Percentiles rank a stretch among this genome's conserved stretches.
These are phyloP conservation scores for Peribolospora baueri DNA, from an alignment of 768 basidiomycete species.

Conservation along the genomic window DNA sequence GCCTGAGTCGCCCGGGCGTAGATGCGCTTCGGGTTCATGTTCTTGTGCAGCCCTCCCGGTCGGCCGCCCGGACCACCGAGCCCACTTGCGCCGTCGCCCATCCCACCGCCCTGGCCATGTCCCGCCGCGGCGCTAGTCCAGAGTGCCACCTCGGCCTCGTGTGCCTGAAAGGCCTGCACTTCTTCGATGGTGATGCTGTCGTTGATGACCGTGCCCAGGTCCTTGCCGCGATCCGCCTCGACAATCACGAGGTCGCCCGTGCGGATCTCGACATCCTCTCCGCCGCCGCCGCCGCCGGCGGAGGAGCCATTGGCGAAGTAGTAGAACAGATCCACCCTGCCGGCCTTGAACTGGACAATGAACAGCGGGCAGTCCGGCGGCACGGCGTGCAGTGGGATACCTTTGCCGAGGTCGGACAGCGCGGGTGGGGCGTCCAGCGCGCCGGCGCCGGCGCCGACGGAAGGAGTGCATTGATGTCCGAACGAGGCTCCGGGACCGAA, in stretches of 20 bases:
- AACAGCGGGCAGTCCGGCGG: conserved; percentile 68
- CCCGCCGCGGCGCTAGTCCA: conserved; percentile 2
- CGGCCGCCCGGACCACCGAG: conserved; percentile 4
- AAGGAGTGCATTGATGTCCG: no score
- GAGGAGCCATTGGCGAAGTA: no score
- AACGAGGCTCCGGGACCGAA: no score
- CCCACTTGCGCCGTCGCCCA: conserved; percentile 18
- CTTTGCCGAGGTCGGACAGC: conserved; percentile 50
- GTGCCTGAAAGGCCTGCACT: conserved; percentile 70
- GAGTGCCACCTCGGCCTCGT: conserved; percentile 35
- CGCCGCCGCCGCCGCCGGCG: no score
- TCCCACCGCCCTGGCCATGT: conserved; percentile 12
- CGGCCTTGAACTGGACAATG: conserved; percentile 95
- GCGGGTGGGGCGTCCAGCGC: no score
- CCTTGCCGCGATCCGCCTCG: conserved; percentile 83
- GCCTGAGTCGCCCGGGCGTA: conserved; percentile 62
- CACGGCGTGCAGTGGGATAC: conserved; percentile 62
- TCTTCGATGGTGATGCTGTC: conserved; percentile 72
- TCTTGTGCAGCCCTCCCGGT: conserved; percentile 38
- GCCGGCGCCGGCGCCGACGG: no score
- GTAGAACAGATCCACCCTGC: conserved; percentile 84
- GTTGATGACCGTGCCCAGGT: conserved; percentile 64
- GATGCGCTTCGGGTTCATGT: conserved; percentile 91
- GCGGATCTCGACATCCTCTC: conserved; percentile 46
- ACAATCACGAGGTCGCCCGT: conserved; percentile 87